Evolutionary conservation across 495 filamentous ascomycete genomes (phyloP).

Genomic region (Lentithecium fluviatile): DNA sequence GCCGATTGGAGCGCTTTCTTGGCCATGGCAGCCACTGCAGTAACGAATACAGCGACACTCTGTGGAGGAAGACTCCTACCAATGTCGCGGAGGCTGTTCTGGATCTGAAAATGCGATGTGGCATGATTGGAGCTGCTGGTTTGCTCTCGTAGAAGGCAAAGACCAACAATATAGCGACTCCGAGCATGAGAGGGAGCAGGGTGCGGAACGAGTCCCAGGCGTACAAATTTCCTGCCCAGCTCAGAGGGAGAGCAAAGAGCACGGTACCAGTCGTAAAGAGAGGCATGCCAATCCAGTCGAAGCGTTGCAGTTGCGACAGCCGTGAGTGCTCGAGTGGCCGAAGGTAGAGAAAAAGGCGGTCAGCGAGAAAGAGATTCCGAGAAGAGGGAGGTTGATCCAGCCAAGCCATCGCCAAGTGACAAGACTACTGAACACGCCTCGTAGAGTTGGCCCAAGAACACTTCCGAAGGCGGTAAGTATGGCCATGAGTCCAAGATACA

Average conservation of each 20-base stretch:
- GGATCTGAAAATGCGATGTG: slow-evolving; percentile 40
- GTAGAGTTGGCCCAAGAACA: slow-evolving; percentile 21
- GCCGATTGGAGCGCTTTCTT: slow-evolving; percentile 14
- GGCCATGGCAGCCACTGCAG: no score
- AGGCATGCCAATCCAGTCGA: slow-evolving; percentile 32
- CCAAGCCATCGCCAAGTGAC: slow-evolving; percentile 48
- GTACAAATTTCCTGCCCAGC: slow-evolving; percentile 45
- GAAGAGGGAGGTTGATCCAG: slow-evolving; percentile 47
- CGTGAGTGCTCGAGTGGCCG: slow-evolving; percentile 34
- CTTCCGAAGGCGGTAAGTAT: slow-evolving; percentile 23
- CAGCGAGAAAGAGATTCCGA: slow-evolving; percentile 31
- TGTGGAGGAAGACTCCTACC: no score
- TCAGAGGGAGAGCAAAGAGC: slow-evolving; percentile 35
- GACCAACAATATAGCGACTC: slow-evolving; percentile 39
- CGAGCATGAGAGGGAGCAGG: slow-evolving; percentile 42
- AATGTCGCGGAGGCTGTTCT: slow-evolving; percentile 20
- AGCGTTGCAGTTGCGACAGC: slow-evolving; percentile 27
- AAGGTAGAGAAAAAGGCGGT: slow-evolving; percentile 43
- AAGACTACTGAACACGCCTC: slow-evolving; percentile 20
- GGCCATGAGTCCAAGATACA: slow-evolving; percentile 44
- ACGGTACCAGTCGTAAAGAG: slow-evolving; percentile 35
- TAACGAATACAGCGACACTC: not conserved
- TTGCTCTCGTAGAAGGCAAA: slow-evolving; percentile 43
- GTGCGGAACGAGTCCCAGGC: slow-evolving; percentile 44
- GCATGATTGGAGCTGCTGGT: slow-evolving; percentile 40